phyloP scores from a whole-genome alignment of 2,329 filamentous ascomycete species.

The Monosporascus sp. region DNA sequence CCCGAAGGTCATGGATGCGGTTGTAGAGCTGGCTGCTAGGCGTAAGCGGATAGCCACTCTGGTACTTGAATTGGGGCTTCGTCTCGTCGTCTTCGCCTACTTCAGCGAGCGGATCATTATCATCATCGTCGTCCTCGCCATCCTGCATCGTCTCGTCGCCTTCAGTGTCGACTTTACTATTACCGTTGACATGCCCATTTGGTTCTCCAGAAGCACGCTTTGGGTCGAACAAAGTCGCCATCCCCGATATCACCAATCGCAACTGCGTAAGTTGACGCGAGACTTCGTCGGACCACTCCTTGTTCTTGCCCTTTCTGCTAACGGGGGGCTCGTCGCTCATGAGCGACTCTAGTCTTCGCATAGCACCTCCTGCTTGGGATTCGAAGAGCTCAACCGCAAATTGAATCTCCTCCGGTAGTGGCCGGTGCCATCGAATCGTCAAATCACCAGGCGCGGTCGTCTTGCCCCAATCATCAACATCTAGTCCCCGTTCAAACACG shows the following conservation, averaged over 20 bases:
- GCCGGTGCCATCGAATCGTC: slow-evolving; percentile 87
- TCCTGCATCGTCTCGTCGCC: slow-evolving; percentile 49
- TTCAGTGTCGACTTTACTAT: slow-evolving; percentile 32
- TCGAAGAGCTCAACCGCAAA: slow-evolving; percentile 90
- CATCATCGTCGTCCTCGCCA: slow-evolving; percentile 50
- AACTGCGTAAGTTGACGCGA: slow-evolving; percentile 84
- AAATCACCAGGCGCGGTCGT: slow-evolving; percentile 68
- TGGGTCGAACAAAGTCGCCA: slow-evolving; percentile 84
- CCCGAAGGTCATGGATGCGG: slow-evolving; percentile 74
- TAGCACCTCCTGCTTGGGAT: slow-evolving; percentile 71
- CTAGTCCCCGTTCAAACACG: slow-evolving; percentile 64
- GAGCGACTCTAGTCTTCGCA: slow-evolving; percentile 69
- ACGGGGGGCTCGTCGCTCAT: slow-evolving; percentile 77
- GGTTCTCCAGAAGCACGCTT: slow-evolving; percentile 57
- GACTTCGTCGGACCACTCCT: slow-evolving; percentile 98
- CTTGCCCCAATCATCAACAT: slow-evolving; percentile 78
- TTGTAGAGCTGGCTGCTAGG: slow-evolving; percentile 58
- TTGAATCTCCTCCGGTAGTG: slow-evolving; percentile 70
- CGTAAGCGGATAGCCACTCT: slow-evolving; percentile 77
- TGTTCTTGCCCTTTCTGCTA: slow-evolving; percentile 89
- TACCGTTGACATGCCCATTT: slow-evolving; percentile 33
- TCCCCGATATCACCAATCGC: slow-evolving; percentile 81
- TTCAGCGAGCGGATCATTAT: slow-evolving; percentile 52
- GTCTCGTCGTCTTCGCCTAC: slow-evolving; percentile 75
- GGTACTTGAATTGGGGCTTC: slow-evolving; percentile 81